Conservation (phyloP, 352 stramenopile species). For the Pythium rhizo-oryzae region DNA sequence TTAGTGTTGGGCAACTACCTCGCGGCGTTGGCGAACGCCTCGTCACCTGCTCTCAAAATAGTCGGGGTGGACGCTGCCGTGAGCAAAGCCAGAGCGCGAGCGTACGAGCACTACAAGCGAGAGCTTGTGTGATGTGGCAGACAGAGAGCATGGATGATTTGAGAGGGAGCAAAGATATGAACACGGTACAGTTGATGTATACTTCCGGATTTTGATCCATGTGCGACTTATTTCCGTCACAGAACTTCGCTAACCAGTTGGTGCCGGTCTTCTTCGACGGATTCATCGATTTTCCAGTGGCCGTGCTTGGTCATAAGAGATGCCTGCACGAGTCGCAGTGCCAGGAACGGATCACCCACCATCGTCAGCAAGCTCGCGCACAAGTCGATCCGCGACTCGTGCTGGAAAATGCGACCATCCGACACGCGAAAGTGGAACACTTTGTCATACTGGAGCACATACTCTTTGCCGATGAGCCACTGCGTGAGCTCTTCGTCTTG, state of each 20-base stretch:
- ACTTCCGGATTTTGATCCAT: not conserved
- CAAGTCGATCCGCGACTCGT: conserved; percentile 57
- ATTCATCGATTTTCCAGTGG: conserved; percentile 47
- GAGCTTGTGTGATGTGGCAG: conserved; percentile 15
- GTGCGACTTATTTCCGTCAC: not conserved
- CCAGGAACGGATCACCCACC: conserved; percentile 33
- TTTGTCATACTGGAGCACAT: conserved; percentile 69
- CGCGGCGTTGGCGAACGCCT: conserved; percentile 31
- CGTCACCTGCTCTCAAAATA: not conserved
- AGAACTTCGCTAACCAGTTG: not conserved
- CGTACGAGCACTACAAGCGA: conserved; percentile 25
- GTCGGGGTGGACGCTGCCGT: not conserved
- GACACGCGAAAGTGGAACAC: conserved; percentile 58
- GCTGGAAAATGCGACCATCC: conserved; percentile 51
- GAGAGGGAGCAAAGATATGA: too few species aligned
- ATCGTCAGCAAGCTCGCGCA: conserved; percentile 54
- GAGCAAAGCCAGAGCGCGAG: conserved; percentile 2
- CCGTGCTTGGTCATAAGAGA: conserved; percentile 54
- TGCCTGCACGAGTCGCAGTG: conserved; percentile 27
- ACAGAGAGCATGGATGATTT: too few species aligned
- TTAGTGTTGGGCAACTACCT: conserved; percentile 64
- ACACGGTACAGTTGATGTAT: not conserved
- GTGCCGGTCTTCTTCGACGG: conserved; percentile 22
- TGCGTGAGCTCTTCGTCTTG: conserved; percentile 55
- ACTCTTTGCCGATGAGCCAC: conserved; percentile 58